phyloP scores from a whole-genome alignment of 208 protist species.

The Trypanosoma brucei region DNA sequence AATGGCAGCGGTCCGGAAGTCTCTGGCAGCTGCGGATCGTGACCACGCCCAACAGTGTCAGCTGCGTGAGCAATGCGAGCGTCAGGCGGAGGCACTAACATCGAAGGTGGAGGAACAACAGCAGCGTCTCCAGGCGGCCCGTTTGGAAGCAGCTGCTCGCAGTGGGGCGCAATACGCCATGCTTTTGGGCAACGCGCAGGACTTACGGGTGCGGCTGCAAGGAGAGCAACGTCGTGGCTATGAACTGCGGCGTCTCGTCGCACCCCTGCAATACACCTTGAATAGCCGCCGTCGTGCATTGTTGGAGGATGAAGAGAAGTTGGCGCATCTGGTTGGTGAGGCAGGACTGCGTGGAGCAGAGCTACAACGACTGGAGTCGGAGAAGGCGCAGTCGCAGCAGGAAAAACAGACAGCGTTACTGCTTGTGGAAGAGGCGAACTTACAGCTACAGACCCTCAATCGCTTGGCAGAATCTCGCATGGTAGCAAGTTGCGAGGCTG shows the following conservation, averaged over 20 bases:
- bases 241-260: slow-evolving; percentile 14
- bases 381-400: neutral
- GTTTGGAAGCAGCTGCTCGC: neutral
- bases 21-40: slow-evolving; percentile 10
- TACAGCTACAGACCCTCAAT: slow-evolving; percentile 32
- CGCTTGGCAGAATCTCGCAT: slow-evolving; percentile 39
- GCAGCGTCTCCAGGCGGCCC: slow-evolving; percentile 22
- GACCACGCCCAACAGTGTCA: slow-evolving; percentile 14
- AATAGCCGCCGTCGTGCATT: neutral
- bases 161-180: slow-evolving; percentile 14
- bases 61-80: slow-evolving; percentile 19
- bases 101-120: slow-evolving; percentile 15
- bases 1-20: slow-evolving; percentile 14
- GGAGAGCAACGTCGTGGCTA: neutral
- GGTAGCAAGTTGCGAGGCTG: slow-evolving; percentile 22
- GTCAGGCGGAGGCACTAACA: slow-evolving; percentile 19
- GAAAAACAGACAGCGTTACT: slow-evolving; percentile 14
- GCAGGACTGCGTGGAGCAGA: neutral
- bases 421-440: slow-evolving; percentile 17
- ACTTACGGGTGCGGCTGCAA: slow-evolving; percentile 16
- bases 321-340: neutral
- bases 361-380: neutral
- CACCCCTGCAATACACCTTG: slow-evolving; percentile 12
- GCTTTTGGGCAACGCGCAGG: slow-evolving; percentile 19
- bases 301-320: slow-evolving; percentile 4